Conservation (phyloP, 306 rosid genomes). For the Cicer bijugum region DNA sequence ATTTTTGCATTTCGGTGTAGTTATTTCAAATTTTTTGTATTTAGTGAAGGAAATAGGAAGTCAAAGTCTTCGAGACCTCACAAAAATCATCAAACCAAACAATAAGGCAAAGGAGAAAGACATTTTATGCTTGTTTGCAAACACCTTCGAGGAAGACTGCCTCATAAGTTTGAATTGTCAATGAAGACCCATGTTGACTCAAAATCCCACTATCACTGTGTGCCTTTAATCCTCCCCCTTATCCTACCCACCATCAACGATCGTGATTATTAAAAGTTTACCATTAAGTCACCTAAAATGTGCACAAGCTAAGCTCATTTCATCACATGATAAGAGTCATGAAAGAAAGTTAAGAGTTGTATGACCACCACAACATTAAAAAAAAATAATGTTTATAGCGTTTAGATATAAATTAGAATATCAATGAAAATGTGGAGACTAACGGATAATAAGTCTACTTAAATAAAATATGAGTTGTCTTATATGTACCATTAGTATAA, state of each 20-base stretch:
- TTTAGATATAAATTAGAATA: too few species aligned
- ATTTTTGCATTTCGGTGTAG: slow-evolving; percentile 19
- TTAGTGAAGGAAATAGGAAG: slow-evolving; percentile 5
- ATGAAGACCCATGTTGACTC: slow-evolving; percentile 8
- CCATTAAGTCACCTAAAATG: neutral
- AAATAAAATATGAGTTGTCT: too few species aligned
- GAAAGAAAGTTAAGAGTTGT: too few species aligned
- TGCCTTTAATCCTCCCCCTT: neutral
- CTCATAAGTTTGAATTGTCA: neutral
- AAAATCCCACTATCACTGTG: neutral
- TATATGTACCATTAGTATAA: too few species aligned
- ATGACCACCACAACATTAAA: too few species aligned
- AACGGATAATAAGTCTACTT: too few species aligned
- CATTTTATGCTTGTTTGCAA: too few species aligned
- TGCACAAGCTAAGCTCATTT: neutral
- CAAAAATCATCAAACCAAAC: slow-evolving; percentile 35
- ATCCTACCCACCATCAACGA: neutral
- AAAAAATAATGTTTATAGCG: too few species aligned
- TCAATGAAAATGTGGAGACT: too few species aligned
- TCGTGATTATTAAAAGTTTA: neutral
- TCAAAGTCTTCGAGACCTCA: slow-evolving; percentile 44
- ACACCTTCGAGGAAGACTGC: too few species aligned
- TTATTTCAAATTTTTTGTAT: neutral
- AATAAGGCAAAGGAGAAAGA: slow-evolving; percentile 5
- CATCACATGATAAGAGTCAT: neutral